These are phyloP conservation scores for Samsoniella hepiali DNA, from an alignment of 2,329 filamentous ascomycete genomes.

Conservation along the genomic window DNA sequence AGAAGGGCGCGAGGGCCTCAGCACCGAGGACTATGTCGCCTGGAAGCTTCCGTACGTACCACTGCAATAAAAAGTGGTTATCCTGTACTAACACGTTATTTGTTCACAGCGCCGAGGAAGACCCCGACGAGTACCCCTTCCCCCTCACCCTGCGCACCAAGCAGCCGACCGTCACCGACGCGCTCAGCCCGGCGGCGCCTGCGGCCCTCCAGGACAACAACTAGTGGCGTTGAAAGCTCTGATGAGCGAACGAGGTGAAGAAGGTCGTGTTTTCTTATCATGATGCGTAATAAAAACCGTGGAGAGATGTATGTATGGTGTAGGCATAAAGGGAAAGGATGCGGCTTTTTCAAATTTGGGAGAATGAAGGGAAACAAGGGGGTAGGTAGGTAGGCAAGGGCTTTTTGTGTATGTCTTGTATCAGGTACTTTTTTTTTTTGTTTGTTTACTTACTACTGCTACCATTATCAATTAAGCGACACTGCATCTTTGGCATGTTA, in stretches of 20 bases:
- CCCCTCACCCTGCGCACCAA: constrained; percentile 56
- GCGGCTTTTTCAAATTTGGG: neutral
- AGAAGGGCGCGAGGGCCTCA: constrained; percentile 88
- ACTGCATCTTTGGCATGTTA: constrained; percentile 3
- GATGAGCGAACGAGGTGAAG: neutral
- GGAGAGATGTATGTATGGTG: neutral
- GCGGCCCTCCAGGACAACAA: constrained; percentile 2
- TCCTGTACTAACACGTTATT: neutral
- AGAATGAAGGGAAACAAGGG: neutral
- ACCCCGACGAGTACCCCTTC: constrained; percentile 69
- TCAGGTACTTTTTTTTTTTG: constrained; percentile 4
- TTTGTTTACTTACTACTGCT: constrained; percentile 1
- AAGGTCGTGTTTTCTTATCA: neutral
- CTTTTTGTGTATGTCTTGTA: constrained; percentile 12
- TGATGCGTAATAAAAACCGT: neutral
- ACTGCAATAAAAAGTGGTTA: neutral
- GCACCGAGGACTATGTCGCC: constrained; percentile 94
- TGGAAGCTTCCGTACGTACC: constrained; percentile 93
- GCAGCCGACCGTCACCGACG: constrained; percentile 33
- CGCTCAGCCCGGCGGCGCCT: constrained; percentile 7
- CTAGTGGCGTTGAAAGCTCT: neutral
- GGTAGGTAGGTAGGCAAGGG: neutral
- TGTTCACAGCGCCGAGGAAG: constrained; percentile 76
- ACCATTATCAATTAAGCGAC: constrained; percentile 12
- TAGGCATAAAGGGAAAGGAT: neutral